Base-by-base conservation (phyloP, 805 yeast species). In the Saccharomycopsis fodiens region DNA sequence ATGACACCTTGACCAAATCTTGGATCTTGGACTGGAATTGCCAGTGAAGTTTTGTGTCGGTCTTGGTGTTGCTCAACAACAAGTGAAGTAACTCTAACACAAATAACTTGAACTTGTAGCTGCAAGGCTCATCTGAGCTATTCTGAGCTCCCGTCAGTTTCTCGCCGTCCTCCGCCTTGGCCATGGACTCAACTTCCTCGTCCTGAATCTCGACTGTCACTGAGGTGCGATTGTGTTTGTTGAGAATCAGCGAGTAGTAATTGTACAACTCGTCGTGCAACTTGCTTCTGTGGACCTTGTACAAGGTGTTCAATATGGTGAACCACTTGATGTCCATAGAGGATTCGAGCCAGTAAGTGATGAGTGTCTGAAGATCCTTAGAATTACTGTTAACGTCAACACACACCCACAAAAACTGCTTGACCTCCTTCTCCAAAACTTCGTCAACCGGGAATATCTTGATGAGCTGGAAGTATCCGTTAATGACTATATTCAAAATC, bases 1-100 rank as follows among this genome's bases (percentile, higher is more conserved):
- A 89, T 1, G 96, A 79, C 3, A 87, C 67, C 50, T 83, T 80
- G 22, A 89, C 80, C 34, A 91, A 62, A 17, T 85, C 94, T 6
- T 77, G 69, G 4, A 82, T 68, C 39, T 65, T 69, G 0, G 68
- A 58, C 7, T 73, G 63, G 29, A 79, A 57, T 36, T 61, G 66
- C 1, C 62, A 58, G 22, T 69, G 61, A n/a, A 78, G 55, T 21
- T 56, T 57, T 0, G 61, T 45, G 47, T 72, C 72, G 15, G 58
- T 58, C 30, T 31, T 52, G 1, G 81, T 68, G 42, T 67, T 62
- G 0, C 54, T 47, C 12, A 79, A 54, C 15, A 76, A 59, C 22
- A 67, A 64, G 32, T 64, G 70, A 42, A 79, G 54, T 47, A 76
- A 59, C 31, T 67, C 72, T 44, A 76, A 63, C 4, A 79, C 65